A percentile compares a stretch with the other conserved stretches of the same genome.
Evolutionary conservation across 495 filamentous ascomycete genomes (phyloP).

Genomic region (Aspergillus nanangensis): DNA sequence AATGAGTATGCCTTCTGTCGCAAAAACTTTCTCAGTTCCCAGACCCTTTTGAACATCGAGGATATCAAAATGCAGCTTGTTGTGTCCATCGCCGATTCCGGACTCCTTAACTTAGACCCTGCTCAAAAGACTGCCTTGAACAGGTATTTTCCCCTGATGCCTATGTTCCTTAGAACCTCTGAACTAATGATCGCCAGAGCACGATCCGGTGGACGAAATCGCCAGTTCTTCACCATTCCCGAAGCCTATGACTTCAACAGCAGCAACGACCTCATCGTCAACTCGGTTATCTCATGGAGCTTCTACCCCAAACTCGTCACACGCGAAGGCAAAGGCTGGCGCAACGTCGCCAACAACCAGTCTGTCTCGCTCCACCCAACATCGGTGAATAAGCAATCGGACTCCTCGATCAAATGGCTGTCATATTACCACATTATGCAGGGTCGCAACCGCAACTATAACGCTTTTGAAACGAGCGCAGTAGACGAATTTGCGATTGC

Average conservation of each 20-base stretch:
- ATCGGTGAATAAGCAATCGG: constrained; percentile 74
- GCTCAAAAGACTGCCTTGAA: constrained; percentile 64
- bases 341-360: constrained; percentile 88
- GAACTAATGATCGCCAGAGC: constrained; percentile 23
- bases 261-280: constrained; percentile 69
- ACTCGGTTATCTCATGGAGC: constrained; percentile 80
- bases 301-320: constrained; percentile 93
- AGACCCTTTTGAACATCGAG: constrained; percentile 84
- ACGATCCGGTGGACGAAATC: constrained; percentile 54
- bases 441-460: constrained; percentile 70
- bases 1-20: constrained; percentile 84
- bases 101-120: constrained; percentile 67
- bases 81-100: constrained; percentile 74
- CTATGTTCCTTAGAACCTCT: constrained; percentile 20
- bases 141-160: constrained; percentile 28
- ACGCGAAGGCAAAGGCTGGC: constrained; percentile 83
- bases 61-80: constrained; percentile 90
- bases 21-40: constrained; percentile 82
- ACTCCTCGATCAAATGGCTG: constrained; percentile 64
- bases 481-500: constrained; percentile 78
- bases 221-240: constrained; percentile 76
- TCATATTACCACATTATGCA: constrained; percentile 98
- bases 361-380: constrained; percentile 76
- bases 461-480: constrained; percentile 84
- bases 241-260: constrained; percentile 67